Evolutionary conservation across 106 monocot species (phyloP).

Genomic region (Gastrodia elata): DNA sequence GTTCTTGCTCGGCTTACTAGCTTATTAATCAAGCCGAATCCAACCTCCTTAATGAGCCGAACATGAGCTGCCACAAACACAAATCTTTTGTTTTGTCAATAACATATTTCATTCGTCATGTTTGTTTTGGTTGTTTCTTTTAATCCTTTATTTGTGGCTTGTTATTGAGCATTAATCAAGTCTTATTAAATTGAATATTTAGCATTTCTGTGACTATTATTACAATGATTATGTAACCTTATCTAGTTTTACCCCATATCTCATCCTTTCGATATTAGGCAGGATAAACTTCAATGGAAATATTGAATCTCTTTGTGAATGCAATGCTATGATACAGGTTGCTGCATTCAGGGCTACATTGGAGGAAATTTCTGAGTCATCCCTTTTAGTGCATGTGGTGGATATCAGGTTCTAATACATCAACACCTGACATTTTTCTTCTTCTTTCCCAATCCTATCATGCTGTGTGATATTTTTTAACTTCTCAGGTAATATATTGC

Average conservation of each 20-base stretch:
- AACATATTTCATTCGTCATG: background rate
- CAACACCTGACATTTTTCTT: background rate
- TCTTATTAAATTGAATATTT: no score
- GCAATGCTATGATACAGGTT: slow-evolving; percentile 38
- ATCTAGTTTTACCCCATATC: background rate
- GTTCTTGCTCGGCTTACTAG: no score
- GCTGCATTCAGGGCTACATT: slow-evolving; percentile 96
- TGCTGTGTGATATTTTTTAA: slow-evolving; percentile 1
- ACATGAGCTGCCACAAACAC: no score
- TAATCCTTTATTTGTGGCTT: background rate
- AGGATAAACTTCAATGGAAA: background rate
- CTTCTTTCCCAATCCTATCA: slow-evolving; percentile 1
- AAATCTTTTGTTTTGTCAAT: no score
- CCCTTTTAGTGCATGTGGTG: slow-evolving; percentile 83
- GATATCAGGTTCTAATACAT: slow-evolving; percentile 69
- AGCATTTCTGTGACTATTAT: no score
- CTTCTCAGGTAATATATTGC: slow-evolving; percentile 6
- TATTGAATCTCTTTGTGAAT: slow-evolving; percentile 5
- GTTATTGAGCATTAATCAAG: no score
- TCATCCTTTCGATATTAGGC: background rate
- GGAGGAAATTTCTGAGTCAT: slow-evolving; percentile 93
- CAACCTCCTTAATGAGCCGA: no score
- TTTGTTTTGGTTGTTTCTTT: background rate
- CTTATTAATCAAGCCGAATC: no score
- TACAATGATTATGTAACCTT: background rate